Percentiles rank a stretch among this genome's conserved stretches.
Conservation (phyloP, 495 filamentous ascomycete genomes). For the Penicillium cataractarum region DNA sequence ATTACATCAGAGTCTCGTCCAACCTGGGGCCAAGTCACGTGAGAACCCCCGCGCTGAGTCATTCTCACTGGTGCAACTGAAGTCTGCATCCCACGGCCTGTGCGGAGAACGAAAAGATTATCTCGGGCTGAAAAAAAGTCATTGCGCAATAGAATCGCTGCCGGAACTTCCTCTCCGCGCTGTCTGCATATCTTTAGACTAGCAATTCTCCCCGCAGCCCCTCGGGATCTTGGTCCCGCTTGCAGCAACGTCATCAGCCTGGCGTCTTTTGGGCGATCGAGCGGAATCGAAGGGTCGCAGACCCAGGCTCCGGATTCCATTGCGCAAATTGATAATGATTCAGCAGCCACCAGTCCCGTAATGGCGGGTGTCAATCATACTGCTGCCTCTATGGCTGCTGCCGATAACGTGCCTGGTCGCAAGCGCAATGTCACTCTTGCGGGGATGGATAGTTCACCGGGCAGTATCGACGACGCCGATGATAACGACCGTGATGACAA, state of each 20-base stretch:
- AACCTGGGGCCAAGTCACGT: conserved; percentile 8
- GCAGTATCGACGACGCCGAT: conserved; percentile 69
- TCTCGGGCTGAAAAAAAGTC: conserved; percentile 8
- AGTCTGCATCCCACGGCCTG: conserved; percentile 11
- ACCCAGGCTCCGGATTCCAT: conserved; percentile 33
- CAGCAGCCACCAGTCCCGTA: conserved; percentile 45
- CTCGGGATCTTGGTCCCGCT: conserved; percentile 12
- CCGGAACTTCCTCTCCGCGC: neutral
- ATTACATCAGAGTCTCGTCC: conserved; percentile 4
- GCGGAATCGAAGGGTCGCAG: conserved; percentile 43
- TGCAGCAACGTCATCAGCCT: conserved; percentile 40
- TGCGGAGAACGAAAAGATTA: conserved; percentile 17
- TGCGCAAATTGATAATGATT: conserved; percentile 41
- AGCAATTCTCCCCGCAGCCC: neutral
- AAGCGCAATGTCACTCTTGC: conserved; percentile 52
- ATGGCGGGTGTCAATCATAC: conserved; percentile 48
- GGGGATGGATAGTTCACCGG: conserved; percentile 67
- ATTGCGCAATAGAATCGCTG: conserved; percentile 1
- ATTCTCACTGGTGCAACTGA: conserved; percentile 11
- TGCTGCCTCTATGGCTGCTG: conserved; percentile 36
- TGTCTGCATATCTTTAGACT: neutral
- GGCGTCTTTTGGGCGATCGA: conserved; percentile 43
- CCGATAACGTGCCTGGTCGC: conserved; percentile 41
- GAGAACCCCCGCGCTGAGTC: conserved; percentile 23
- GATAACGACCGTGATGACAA: conserved; percentile 63